Evolutionary conservation across 768 basidiomycete species (phyloP), one percentile per base, ranked within the genome.

Genomic region (Cantharellus anzutake): DNA sequence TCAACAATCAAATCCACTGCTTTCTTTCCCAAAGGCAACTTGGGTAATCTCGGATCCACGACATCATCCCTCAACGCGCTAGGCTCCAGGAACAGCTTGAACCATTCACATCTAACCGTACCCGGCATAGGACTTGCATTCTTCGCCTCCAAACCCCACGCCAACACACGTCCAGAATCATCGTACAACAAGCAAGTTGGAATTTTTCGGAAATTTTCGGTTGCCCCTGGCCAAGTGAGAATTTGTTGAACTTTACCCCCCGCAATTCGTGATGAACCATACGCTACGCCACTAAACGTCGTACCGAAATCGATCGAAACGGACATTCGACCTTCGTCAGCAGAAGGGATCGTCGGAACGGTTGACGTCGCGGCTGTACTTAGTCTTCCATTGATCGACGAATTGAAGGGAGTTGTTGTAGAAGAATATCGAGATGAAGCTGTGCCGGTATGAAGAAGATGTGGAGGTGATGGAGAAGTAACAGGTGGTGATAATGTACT

Each of bases 101-200:
- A 76, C 79, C 79, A 78, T 71, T 79, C 79, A 59, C 76, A 81
- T 61, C 74, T 76, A 55, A 73, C 73, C 5, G 79, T 80, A 3
- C 86, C 85, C 2, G 77, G 74, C 71, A 81, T 77, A 2, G 80
- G 79, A 29, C 79, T 77, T 2, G 84, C 78, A 65, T 85, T 86
- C 73, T 90, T 90, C 2, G 89, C 89, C 71, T 91, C 86, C 56
- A 91, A 70, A 0, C 89, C 88, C 88, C 89, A 92, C 3, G 85
- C 82, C 34, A 88, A 65, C 2, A 91, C 81, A 62, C 76, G 76
- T 0, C 86, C 88, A 40, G 73, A 70, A 51, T 83, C 80, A 63
- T 87, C 82, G 63, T 92, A 93, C 14, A 92, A 69, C 42, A 93
- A 73, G 69, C 89, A 91, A 0, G 90, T 92, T 1, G 89, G 85